A percentile compares a stretch with the other conserved stretches of the same genome.
Evolutionary conservation across 169 alveolate genomes (phyloP).

Genomic region (Plasmodium gallinaceum): DNA sequence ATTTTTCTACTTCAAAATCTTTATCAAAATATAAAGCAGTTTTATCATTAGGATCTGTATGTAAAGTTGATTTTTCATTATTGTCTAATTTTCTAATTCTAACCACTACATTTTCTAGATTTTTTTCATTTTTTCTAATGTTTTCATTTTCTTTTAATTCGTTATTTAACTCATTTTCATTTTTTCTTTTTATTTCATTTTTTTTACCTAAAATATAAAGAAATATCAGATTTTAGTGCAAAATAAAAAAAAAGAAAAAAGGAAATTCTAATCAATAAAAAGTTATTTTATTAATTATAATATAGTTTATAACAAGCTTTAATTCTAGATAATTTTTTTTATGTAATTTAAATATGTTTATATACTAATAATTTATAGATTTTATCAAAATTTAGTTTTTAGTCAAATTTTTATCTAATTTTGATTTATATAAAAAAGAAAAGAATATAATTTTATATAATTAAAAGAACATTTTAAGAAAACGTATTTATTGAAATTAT

Average conservation of each 20-base stretch:
- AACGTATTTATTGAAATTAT: neutral
- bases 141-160: neutral
- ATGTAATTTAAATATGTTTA: neutral
- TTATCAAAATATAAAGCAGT: conserved; percentile 51
- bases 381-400: no score
- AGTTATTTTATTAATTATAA: no score
- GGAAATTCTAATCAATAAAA: no score
- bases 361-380: no score
- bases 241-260: no score
- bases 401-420: no score
- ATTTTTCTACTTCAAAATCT: conserved; percentile 57
- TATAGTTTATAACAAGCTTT: no score
- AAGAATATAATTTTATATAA: neutral
- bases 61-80: conserved; percentile 42
- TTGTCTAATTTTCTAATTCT: conserved; percentile 46
- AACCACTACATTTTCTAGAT: conserved; percentile 54
- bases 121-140: neutral
- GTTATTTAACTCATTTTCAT: neutral
- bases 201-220: neutral
- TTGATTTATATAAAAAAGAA: neutral
- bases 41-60: conserved; percentile 51
- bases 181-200: no score
- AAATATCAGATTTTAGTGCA: no score
- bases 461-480: neutral
- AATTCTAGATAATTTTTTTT: neutral